A percentile compares a stretch with the other conserved stretches of the same genome.
Conservation (phyloP, 1,139 yeast genomes). For the Sugiyamaella neomexicana region DNA sequence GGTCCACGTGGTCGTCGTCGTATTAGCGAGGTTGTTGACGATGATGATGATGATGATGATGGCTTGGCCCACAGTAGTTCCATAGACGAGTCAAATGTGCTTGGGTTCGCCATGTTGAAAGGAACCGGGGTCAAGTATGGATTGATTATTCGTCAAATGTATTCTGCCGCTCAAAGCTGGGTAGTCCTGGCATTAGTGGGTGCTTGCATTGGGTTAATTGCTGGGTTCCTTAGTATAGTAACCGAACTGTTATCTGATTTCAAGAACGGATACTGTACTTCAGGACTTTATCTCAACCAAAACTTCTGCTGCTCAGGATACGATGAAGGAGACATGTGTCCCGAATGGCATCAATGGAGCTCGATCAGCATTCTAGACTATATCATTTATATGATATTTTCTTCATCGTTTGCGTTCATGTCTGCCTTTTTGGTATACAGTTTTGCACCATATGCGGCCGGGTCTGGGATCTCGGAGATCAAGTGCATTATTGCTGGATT, state of each 20-base stretch:
- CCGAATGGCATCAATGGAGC: conserved; percentile 43
- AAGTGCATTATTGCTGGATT: conserved; percentile 95
- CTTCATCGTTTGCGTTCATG: conserved; percentile 59
- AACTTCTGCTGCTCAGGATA: conserved; percentile 79
- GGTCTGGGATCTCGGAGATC: conserved; percentile 95
- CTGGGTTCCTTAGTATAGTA: conserved; percentile 74
- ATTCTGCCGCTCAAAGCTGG: conserved; percentile 67
- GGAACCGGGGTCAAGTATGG: conserved; percentile 4
- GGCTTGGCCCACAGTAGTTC: not conserved
- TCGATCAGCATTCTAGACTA: conserved; percentile 50
- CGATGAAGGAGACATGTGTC: conserved; percentile 44
- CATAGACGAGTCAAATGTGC: not conserved
- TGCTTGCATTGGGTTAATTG: conserved; percentile 71
- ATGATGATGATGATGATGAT: not conserved
- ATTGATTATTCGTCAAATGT: conserved; percentile 34
- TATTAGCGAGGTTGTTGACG: not conserved
- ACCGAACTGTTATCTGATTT: conserved; percentile 86
- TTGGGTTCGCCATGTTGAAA: conserved; percentile 7
- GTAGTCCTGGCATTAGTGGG: conserved; percentile 75
- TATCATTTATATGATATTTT: conserved; percentile 56
- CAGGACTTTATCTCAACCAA: conserved; percentile 67
- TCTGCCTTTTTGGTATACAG: conserved; percentile 69
- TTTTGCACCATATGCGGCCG: conserved; percentile 91
- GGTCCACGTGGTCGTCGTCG: not conserved
- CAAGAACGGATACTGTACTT: conserved; percentile 72